Evolutionary conservation across 2,329 filamentous ascomycete species (phyloP).

Genomic region (Stemphylium vesicarium): DNA sequence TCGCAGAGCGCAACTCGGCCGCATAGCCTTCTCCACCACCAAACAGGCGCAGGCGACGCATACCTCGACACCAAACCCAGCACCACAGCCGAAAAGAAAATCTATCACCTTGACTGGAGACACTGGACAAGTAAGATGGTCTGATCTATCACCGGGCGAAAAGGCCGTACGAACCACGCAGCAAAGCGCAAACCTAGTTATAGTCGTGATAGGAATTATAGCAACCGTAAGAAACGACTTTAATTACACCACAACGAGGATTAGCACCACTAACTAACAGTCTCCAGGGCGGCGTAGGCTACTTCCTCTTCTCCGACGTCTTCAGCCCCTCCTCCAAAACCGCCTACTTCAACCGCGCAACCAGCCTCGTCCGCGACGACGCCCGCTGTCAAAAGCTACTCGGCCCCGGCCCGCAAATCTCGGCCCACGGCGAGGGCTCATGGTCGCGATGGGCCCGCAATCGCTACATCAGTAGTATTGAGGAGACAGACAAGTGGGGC

Average conservation of each 20-base stretch:
- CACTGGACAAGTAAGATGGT: constrained; percentile 82
- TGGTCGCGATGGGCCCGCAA: constrained; percentile 79
- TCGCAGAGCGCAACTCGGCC: constrained; percentile 12
- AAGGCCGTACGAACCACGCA: constrained; percentile 86
- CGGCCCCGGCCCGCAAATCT: constrained; percentile 75
- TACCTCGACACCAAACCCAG: constrained; percentile 28
- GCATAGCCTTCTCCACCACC: constrained; percentile 37
- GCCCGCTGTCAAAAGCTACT: constrained; percentile 73
- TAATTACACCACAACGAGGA: background rate
- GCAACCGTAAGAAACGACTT: constrained; percentile 67
- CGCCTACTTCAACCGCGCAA: constrained; percentile 84
- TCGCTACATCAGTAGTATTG: constrained; percentile 65
- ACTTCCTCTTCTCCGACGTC: constrained; percentile 47
- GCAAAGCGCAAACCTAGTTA: constrained; percentile 84
- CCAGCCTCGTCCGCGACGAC: constrained; percentile 78
- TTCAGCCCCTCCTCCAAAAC: constrained; percentile 75
- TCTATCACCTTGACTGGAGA: constrained; percentile 86
- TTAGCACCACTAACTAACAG: constrained; percentile 5
- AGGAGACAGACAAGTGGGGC: constrained; percentile 74
- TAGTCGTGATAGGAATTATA: constrained; percentile 76
- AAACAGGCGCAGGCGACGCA: constrained; percentile 35
- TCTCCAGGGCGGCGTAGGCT: constrained; percentile 70
- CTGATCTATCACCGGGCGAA: constrained; percentile 73
- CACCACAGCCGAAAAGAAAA: constrained; percentile 62
- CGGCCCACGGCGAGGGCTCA: constrained; percentile 80